Conservation (phyloP, 129 eudicot species). For the Escallonia rubra region DNA sequence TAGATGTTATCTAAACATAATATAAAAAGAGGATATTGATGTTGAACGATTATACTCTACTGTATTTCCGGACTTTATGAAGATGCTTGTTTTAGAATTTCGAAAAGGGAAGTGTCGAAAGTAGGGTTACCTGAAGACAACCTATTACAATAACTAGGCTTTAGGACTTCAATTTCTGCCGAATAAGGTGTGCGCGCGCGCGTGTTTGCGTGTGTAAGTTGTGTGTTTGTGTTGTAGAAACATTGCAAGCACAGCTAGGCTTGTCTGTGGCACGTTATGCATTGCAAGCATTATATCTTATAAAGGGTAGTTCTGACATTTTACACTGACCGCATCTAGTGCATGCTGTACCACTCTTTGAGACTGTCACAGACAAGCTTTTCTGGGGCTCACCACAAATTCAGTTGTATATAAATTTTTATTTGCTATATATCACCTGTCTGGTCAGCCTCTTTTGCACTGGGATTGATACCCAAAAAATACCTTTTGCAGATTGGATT, state of each 20-base stretch:
- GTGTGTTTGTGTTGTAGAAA: no score
- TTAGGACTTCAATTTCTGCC: neutral
- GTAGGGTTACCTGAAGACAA: neutral
- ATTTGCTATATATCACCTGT: neutral
- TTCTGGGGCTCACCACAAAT: no score
- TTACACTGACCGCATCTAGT: no score
- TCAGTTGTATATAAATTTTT: neutral
- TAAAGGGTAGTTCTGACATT: no score
- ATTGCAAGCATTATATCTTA: no score
- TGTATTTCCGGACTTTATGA: neutral
- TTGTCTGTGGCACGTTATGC: no score
- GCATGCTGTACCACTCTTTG: no score
- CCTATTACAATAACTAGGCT: neutral
- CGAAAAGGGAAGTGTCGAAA: neutral
- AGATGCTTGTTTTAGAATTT: no score
- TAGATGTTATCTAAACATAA: no score
- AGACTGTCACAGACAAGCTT: no score
- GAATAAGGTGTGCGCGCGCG: neutral
- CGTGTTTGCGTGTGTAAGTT: neutral
- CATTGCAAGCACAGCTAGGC: no score
- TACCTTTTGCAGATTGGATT: conserved; percentile 72
- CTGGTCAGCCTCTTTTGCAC: neutral
- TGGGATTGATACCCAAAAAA: neutral
- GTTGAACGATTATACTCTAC: neutral
- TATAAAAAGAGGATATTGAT: neutral